Base-by-base conservation (phyloP, 1,284 basidiomycete species). In the Boletus holoroseus region DNA sequence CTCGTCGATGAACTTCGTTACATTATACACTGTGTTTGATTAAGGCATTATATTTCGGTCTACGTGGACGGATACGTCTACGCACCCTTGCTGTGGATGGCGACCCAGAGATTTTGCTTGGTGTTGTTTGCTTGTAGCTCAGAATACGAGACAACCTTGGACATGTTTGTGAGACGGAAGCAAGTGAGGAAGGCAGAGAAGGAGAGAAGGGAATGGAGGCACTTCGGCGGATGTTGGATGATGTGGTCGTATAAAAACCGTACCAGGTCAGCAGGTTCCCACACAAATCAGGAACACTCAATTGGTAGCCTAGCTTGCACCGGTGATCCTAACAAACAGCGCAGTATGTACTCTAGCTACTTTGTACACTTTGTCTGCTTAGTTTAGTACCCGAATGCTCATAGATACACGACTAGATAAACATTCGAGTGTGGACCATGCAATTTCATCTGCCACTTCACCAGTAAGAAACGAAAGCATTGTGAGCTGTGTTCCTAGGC, bases 1-100 rank as follows among this genome's bases (percentile, higher is more conserved):
- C 87, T 99, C 95, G 73, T 98, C 94, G 63, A 95, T 76, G 82
- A 99, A 99, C 68, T 88, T 87, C 48, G 93, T 85, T 60, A 88
- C 86, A 72, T 96, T 82, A 78, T 99, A 99, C 53, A 99, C 95
- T 95, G 69, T 54, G 51, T 56, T 53, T 20, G 40, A 24, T 8
- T 53, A n/a, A 43, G 62, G 60, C 45, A 63, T 69, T 46, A 68
- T 62, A 66, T 66, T 50, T 51, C 47, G 36, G 50, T n/a, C 18
- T 26, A 24, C 8, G 35, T n/a, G 42, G 62, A 50, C 67, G 51
- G 59, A 51, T 28, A 55, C 32, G 45, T 34, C 18, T 24, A 70
- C 78, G 50, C 53, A 90, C 88, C 90, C 69, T 94, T 94, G 63
- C 82, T 83, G 68, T 87, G 81, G 61, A 96, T 73, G 61, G 94